Percentiles rank a stretch among this genome's conserved stretches.
Conservation (phyloP, 1,284 basidiomycete species). For the Moniliophthora roreri region DNA sequence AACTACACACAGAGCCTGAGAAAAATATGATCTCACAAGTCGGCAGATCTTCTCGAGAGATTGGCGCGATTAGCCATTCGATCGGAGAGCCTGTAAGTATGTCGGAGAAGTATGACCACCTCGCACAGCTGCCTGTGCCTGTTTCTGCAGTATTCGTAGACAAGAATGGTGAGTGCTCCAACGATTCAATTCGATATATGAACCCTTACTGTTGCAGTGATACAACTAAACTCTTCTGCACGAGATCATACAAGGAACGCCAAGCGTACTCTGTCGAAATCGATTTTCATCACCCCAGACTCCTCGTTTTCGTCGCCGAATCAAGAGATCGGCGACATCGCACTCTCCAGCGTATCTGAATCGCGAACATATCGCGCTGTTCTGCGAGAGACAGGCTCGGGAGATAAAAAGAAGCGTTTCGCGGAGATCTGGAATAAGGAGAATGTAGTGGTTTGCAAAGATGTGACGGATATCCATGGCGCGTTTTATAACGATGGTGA, state of each 20-base stretch:
- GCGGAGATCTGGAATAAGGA: slow-evolving; percentile 62
- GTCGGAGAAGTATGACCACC: slow-evolving; percentile 32
- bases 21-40: no score
- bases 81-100: no score
- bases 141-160: slow-evolving; percentile 33
- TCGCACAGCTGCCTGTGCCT: slow-evolving; percentile 44
- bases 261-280: slow-evolving; percentile 45
- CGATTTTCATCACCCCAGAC: slow-evolving; percentile 31
- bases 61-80: no score
- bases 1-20: no score
- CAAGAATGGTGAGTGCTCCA: slow-evolving; percentile 22
- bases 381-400: slow-evolving; percentile 38
- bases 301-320: slow-evolving; percentile 25
- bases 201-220: slow-evolving; percentile 27
- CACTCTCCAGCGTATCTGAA: slow-evolving; percentile 43
- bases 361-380: slow-evolving; percentile 44
- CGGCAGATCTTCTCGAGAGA: no score
- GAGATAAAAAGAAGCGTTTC: slow-evolving; percentile 43
- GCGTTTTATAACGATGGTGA: slow-evolving; percentile 64
- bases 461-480: slow-evolving; percentile 61
- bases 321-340: slow-evolving; percentile 43
- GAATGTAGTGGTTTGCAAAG: slow-evolving; percentile 40
- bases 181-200: background rate
- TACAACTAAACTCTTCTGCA: slow-evolving; percentile 43
- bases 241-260: slow-evolving; percentile 48